Base-by-base conservation (phyloP, 176 grass and related monocot species). In the Poa annua region DNA sequence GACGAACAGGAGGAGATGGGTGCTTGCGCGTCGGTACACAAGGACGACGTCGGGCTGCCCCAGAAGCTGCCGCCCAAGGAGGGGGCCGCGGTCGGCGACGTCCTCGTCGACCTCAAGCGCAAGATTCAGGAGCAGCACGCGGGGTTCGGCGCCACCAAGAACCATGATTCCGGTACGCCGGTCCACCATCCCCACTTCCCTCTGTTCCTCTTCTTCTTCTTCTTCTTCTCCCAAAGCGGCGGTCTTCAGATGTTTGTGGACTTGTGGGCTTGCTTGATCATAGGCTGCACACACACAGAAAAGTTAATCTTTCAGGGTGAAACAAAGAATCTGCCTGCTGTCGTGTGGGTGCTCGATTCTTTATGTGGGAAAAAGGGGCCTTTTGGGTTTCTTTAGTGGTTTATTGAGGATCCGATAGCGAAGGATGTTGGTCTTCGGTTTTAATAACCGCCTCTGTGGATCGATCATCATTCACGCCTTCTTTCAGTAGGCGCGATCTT, bases 11-110 rank as follows among this genome's bases (percentile, higher is more conserved):
- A 20, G 14, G 60, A 45, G 44, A 98, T 98, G 96, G 96, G 96
- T 81, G 81, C 88, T 71, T 98, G 92, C 81, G 88, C 90, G 78
- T 98, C 92, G 33, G 80, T 88, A 80, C 79, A 89, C n/a, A 93
- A 86, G 70, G 86, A 88, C 39, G 26, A 88, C 66, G 21, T 82
- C 20, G 90, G 33, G 63, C 21, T 76, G 59, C 84, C 86, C 49
- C 84, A 91, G 86, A 84, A 90, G 76, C 65, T 80, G 73, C 90
- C 95, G 17, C 17, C n/a, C 59, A 98, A 91, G 85, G 95, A 76
- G 75, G 86, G 79, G 65, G 73, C 49, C 15, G 76, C 81, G 39
- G 38, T 71, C 32, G 83, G 70, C 73, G 85, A 78, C 74, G 86
- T 84, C 66, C 63, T 62, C 59, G 88, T 24, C 67, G 81, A 87